These are phyloP conservation scores for Thymus mandschuricus DNA, from an alignment of 257 asterid genomes.

Conservation along the genomic window DNA sequence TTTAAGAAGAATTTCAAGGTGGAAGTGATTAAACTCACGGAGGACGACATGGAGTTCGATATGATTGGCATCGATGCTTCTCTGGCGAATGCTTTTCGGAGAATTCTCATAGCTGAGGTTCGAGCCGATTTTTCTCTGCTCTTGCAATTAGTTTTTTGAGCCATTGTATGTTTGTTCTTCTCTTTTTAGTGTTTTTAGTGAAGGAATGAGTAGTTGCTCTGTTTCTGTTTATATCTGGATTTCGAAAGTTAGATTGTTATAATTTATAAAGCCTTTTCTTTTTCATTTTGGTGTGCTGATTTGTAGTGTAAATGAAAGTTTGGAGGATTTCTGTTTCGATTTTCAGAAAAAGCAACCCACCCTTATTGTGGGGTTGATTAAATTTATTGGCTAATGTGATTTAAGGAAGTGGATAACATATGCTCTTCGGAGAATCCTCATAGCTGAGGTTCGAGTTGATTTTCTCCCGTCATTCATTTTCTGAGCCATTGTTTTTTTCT, in stretches of 20 bases:
- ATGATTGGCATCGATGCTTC: conserved; percentile 92
- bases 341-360: no score
- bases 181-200: not conserved
- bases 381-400: not conserved
- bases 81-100: conserved; percentile 86
- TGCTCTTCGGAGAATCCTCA: conserved; percentile 41
- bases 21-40: conserved; percentile 54
- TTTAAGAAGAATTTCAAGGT: conserved; percentile 71
- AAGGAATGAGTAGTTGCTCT: not conserved
- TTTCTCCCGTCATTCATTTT: not conserved
- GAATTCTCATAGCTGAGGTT: conserved; percentile 92
- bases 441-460: conserved; percentile 64
- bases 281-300: not conserved
- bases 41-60: conserved; percentile 82
- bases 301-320: not conserved
- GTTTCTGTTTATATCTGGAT: not conserved
- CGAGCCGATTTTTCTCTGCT: not conserved
- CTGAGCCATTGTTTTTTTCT: not conserved
- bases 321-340: not conserved
- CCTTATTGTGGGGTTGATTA: not conserved
- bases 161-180: not conserved
- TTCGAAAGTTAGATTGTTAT: not conserved
- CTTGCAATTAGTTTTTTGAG: not conserved
- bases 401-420: no score
- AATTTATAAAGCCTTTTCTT: not conserved